Percentiles rank a stretch among this genome's conserved stretches.
phyloP scores from a whole-genome alignment of 1,284 basidiomycete genomes.

The Sporisorium exsertum region DNA sequence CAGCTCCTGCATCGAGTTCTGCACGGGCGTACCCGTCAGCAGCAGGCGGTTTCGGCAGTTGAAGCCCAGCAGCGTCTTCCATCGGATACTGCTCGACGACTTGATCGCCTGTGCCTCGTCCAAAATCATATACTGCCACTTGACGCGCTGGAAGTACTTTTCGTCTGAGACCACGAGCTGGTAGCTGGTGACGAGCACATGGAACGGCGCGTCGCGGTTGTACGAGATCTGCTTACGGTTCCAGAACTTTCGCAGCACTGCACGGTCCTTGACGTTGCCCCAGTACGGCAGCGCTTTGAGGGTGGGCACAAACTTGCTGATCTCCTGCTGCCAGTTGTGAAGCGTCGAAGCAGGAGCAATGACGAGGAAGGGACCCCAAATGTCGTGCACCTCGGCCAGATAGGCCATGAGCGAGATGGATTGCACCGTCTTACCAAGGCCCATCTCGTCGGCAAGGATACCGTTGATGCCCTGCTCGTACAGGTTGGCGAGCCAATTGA shows the following conservation, averaged over 20 bases:
- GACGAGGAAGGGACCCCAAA: conserved; percentile 99
- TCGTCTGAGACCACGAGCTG: conserved; percentile 97
- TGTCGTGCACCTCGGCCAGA: conserved; percentile 95
- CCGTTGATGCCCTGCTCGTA: conserved; percentile 93
- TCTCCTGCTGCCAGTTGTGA: conserved; percentile 99
- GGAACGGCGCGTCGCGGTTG: conserved; percentile 94
- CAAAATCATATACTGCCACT: conserved; percentile 99
- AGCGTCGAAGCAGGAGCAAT: conserved; percentile 97
- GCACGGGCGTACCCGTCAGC: conserved; percentile 97
- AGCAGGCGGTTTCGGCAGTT: conserved; percentile 95
- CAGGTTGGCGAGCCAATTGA: conserved; percentile 97
- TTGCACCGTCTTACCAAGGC: conserved; percentile 85
- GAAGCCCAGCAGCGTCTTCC: conserved; percentile 96
- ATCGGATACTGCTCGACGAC: conserved; percentile 93
- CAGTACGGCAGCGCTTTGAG: conserved; percentile 97
- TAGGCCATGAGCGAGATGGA: conserved; percentile 97
- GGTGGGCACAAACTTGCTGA: conserved; percentile 91
- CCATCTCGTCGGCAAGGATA: conserved; percentile 84
- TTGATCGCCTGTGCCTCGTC: conserved; percentile 99
- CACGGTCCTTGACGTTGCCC: conserved; percentile 96
- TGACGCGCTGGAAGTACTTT: conserved; percentile 96
- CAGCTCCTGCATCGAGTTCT: conserved; percentile 99
- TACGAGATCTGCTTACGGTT: conserved; percentile 97
- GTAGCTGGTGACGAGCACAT: conserved; percentile 96
- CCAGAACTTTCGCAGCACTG: conserved; percentile 96